A percentile compares a stretch with the other conserved stretches of the same genome.
Conservation (phyloP, 192 early-diverging fungal species). For the Gamsiella multidivaricata region DNA sequence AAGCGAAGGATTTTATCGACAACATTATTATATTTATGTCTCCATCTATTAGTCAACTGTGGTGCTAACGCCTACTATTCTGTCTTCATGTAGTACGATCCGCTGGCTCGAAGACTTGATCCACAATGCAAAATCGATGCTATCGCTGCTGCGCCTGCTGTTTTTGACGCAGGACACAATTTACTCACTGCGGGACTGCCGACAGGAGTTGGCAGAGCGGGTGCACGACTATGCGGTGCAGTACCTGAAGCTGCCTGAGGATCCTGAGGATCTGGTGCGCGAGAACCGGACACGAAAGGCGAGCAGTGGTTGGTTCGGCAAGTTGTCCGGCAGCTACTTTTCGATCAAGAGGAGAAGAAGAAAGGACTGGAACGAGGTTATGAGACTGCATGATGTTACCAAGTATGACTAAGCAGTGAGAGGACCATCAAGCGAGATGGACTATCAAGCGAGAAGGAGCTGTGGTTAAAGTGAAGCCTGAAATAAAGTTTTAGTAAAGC, state of each 20-base stretch:
- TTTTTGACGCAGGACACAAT: constrained; percentile 48
- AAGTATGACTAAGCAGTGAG: constrained; percentile 26
- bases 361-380: constrained; percentile 60
- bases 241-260: constrained; percentile 46
- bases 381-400: constrained; percentile 54
- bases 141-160: constrained; percentile 35
- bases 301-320: constrained; percentile 38
- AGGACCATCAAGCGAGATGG: no score
- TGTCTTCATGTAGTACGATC: constrained; percentile 31
- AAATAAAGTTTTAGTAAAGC: no score
- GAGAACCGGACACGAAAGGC: constrained; percentile 48
- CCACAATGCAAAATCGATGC: constrained; percentile 49
- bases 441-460: no score
- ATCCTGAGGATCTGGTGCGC: constrained; percentile 49
- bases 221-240: constrained; percentile 51
- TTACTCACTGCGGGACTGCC: constrained; percentile 25
- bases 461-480: no score
- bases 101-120: constrained; percentile 55
- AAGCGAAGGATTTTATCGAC: not conserved
- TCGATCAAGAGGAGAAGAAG: constrained; percentile 57
- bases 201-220: constrained; percentile 25
- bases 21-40: not conserved
- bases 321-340: constrained; percentile 51
- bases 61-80: not conserved
- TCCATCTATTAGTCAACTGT: not conserved